Evolutionary conservation across 306 rosid genomes (phyloP), one percentile per base, ranked within the genome.

Genomic region (Acacia crassicarpa): DNA sequence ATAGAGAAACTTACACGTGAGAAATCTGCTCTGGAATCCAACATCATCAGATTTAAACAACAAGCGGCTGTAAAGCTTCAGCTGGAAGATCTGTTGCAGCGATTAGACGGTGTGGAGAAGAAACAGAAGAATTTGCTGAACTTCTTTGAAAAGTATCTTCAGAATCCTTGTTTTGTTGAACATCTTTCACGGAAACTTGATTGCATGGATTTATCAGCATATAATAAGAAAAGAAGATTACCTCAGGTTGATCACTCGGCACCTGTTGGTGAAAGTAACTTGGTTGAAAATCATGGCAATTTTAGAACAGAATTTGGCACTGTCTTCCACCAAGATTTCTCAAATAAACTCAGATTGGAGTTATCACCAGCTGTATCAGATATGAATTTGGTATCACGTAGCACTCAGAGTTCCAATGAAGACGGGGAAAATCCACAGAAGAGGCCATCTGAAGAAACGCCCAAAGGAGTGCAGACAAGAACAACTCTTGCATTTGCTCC

Each of bases 351-450:
- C 76, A 88, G 97, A 72, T 81, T 96, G 51, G 99, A 96, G 81
- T 73, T 94, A 62, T 93, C 97, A 79, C 93, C 97, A 20, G 87
- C 94, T 58, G 92, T 90, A 80, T 96, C 99, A 41, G 97, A 91
- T 83, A 87, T 89, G 81, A 92, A 96, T 85, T 79, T 89, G 78
- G 86, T 93, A 80, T 96, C 99, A n/a, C 82, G 56, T 68, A 92
- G 99, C 94, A 90, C 97, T 13, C 97, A 92, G 83, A 91, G 98
- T 88, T 93, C 98, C 80, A 89, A 82, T 58, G 97, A 93, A 91
- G 94, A 92, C 44, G 91, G 89, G 76, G 94, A 82, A 81, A 89
- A 84, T 77, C 83, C 88, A 30, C 89, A 85, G 72, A 92, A 89
- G 83, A 88, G 83, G 72, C 67, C 75, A 67, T 89, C 93, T 48